Percentiles rank a stretch among this genome's conserved stretches.
These are phyloP conservation scores for Fusarium annulatum DNA, from an alignment of 2,329 filamentous ascomycete genomes.

Conservation along the genomic window DNA sequence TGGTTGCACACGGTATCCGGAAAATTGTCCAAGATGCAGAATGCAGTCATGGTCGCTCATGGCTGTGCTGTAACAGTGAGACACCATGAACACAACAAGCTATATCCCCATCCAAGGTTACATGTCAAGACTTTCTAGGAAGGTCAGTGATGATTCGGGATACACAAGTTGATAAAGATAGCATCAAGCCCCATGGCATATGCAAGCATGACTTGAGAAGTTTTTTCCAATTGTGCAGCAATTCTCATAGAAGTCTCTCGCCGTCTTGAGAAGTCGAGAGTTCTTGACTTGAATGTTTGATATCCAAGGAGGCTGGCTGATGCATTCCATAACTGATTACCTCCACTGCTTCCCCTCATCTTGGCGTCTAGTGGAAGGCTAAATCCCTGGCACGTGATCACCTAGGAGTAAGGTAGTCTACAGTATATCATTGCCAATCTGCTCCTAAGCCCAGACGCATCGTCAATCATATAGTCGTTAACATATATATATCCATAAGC, in stretches of 20 bases:
- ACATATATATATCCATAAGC: neutral
- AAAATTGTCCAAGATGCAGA: constrained; percentile 10
- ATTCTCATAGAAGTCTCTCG: neutral
- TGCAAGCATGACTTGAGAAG: neutral
- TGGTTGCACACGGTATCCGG: constrained; percentile 10
- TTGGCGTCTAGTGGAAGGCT: constrained; percentile 3
- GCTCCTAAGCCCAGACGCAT: neutral
- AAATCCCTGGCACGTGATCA: constrained; percentile 15
- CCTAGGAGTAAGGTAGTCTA: neutral
- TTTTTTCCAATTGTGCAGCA: neutral
- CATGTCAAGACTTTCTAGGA: constrained; percentile 2
- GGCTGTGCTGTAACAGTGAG: constrained; percentile 12
- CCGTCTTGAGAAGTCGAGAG: neutral
- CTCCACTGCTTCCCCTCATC: constrained; percentile 12
- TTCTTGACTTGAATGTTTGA: neutral
- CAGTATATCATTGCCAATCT: neutral
- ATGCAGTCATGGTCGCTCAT: constrained; percentile 10
- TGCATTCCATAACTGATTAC: neutral
- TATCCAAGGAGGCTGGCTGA: neutral
- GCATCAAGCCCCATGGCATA: constrained; percentile 3
- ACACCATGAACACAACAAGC: constrained; percentile 8
- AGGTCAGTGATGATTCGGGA: constrained; percentile 4
- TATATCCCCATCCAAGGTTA: neutral
- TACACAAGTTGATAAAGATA: constrained; percentile 29
- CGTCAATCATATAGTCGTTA: neutral